phyloP scores from a whole-genome alignment of 495 filamentous ascomycete genomes.

The Evernia prunastri region DNA sequence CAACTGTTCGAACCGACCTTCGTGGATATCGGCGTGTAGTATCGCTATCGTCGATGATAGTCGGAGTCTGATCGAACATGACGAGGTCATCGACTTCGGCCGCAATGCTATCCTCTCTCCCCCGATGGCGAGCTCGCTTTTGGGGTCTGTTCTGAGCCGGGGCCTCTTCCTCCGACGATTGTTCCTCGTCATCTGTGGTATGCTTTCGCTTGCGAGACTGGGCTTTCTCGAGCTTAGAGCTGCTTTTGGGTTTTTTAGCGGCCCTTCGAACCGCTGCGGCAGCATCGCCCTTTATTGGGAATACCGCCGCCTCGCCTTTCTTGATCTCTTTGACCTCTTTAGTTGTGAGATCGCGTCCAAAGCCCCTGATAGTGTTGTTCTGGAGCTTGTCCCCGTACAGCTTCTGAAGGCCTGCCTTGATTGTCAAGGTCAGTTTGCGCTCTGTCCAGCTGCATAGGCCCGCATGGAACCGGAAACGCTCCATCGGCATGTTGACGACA shows the following conservation, averaged over 20 bases:
- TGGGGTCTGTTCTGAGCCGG: background rate
- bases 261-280: background rate
- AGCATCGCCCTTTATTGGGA: background rate
- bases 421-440: background rate
- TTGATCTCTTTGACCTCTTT: background rate
- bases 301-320: background rate
- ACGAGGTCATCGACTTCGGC: slow-evolving; percentile 1
- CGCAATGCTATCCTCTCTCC: background rate
- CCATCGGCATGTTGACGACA: slow-evolving; percentile 3
- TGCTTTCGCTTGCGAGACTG: background rate
- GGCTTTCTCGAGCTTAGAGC: background rate
- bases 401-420: background rate
- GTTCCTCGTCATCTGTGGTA: background rate
- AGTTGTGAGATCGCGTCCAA: background rate
- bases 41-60: background rate
- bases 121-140: background rate
- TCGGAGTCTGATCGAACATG: background rate
- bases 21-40: background rate
- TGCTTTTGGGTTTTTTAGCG: background rate
- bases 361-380: background rate
- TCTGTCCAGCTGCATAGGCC: background rate
- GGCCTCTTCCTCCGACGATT: background rate
- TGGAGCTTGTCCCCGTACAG: background rate
- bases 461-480: background rate
- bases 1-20: background rate